These are phyloP conservation scores for Starmerella vaccinii DNA, from an alignment of 805 yeast genomes.

Conservation along the genomic window DNA sequence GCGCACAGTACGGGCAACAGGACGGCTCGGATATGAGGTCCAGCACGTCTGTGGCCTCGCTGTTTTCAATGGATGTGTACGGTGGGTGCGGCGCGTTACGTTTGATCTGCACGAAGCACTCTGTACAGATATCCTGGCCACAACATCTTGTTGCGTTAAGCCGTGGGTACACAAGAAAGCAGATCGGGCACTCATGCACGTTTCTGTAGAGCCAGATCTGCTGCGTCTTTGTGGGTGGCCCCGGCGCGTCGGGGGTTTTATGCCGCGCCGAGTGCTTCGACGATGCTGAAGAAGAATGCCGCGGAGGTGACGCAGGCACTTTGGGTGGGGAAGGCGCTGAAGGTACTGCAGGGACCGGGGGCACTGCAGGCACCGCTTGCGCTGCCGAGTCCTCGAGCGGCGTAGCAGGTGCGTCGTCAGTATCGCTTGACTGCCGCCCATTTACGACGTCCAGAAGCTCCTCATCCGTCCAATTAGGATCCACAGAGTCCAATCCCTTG, in stretches of 20 bases:
- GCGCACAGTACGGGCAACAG: conserved; percentile 87
- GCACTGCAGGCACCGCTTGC: background rate
- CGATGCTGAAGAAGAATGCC: background rate
- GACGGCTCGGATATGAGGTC: conserved; percentile 74
- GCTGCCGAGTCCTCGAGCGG: too few relatives aligned
- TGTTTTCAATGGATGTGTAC: conserved; percentile 49
- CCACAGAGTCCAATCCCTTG: conserved; percentile 76
- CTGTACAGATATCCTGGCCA: conserved; percentile 85
- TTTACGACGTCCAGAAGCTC: conserved; percentile 39
- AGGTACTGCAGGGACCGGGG: background rate
- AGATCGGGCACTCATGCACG: conserved; percentile 84
- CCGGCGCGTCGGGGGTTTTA: conserved; percentile 12
- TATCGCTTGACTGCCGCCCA: too few relatives aligned
- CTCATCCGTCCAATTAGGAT: conserved; percentile 58
- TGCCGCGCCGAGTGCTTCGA: background rate
- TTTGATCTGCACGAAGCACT: conserved; percentile 92
- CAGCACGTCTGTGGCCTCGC: conserved; percentile 29
- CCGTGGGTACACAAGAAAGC: conserved; percentile 77
- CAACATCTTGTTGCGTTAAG: conserved; percentile 81
- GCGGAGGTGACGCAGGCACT: background rate
- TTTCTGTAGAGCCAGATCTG: conserved; percentile 52
- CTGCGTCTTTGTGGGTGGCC: conserved; percentile 18
- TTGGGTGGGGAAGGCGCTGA: background rate
- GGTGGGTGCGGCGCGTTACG: conserved; percentile 90
- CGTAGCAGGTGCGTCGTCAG: too few relatives aligned